A percentile compares a stretch with the other conserved stretches of the same genome.
These are phyloP conservation scores for Trametopsis cervina DNA, from an alignment of 768 basidiomycete genomes.

Conservation along the genomic window DNA sequence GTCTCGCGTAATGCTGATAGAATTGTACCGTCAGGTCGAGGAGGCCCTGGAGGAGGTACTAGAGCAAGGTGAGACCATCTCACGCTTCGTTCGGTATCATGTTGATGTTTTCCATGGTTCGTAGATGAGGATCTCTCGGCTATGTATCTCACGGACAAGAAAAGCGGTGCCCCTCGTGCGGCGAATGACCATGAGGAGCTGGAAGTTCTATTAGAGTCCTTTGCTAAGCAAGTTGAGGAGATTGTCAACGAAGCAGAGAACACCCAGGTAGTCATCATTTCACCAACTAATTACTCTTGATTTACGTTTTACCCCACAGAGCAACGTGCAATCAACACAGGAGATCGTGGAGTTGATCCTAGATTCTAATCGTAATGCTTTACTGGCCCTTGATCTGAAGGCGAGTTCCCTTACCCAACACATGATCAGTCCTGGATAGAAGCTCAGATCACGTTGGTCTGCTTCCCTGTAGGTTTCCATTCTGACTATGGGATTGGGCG, in stretches of 20 bases:
- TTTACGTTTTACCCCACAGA: neutral
- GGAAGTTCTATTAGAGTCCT: slow-evolving; percentile 89
- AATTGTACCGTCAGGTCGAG: slow-evolving; percentile 52
- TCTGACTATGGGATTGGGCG: slow-evolving; percentile 85
- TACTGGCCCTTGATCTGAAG: slow-evolving; percentile 88
- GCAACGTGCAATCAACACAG: slow-evolving; percentile 92
- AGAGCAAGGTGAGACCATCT: slow-evolving; percentile 59
- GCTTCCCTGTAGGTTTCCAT: slow-evolving; percentile 66
- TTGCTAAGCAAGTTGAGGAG: slow-evolving; percentile 95
- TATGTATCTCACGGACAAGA: slow-evolving; percentile 92
- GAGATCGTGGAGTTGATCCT: slow-evolving; percentile 96
- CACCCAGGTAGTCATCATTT: slow-evolving; percentile 47
- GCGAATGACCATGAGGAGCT: slow-evolving; percentile 86
- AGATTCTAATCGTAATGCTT: slow-evolving; percentile 90
- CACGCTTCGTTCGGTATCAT: neutral
- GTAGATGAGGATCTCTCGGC: slow-evolving; percentile 90
- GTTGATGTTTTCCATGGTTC: neutral
- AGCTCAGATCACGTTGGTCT: slow-evolving; percentile 2
- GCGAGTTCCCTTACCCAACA: slow-evolving; percentile 29
- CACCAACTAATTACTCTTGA: neutral
- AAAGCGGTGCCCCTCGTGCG: slow-evolving; percentile 50
- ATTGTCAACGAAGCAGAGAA: slow-evolving; percentile 90
- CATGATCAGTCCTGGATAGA: neutral
- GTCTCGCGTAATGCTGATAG: neutral
- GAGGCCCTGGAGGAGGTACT: slow-evolving; percentile 89